Evolutionary conservation across 257 asterid genomes (phyloP), one percentile per base, ranked within the genome.

Genomic region (Ilex asprella): DNA sequence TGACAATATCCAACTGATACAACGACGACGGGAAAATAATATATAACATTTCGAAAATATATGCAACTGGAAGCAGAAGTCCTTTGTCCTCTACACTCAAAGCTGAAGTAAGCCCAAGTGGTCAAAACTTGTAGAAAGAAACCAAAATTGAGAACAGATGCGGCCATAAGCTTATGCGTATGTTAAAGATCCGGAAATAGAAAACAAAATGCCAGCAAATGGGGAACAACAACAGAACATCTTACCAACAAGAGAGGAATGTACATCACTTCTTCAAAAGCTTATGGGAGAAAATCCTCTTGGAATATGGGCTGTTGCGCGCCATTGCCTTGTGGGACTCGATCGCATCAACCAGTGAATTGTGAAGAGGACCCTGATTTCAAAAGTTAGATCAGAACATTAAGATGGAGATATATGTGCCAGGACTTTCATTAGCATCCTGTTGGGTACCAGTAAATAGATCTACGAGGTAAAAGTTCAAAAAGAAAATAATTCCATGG

Each of bases 221-320:
- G 57, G 74, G 64, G 53, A 65, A 73, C 70, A 68, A 63, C 71
- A 68, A 67, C 78, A 21, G 27, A 0, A 21, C 27, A 21, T 21
- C 27, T 21, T 21, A 21, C 27, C 27, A 21, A 21, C 27, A 21
- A 21, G 27, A 21, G 27, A 21, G 27, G 27, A 21, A 21, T 21
- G 27, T 21, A 21, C 27, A 68, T 74, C 65, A 74, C 75, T 74
- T 74, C 72, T 69, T 74, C 62, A 74, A 30, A 54, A 74, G 68
- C 65, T 11, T 41, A 56, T 4, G n/a, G 16, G 43, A 56, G 11
- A 13, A 11, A 27, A 41, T 41, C 47, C 47, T 41, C 47, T 41
- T 41, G 7, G 47, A 41, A 41, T 41, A 41, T 41, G 47, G 47
- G n/a, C 10, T 59, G 39, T 35, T 61, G 62, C 67, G 71, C 59